A percentile compares a stretch with the other conserved stretches of the same genome.
These are phyloP conservation scores for Papiliotrema fonsecae DNA, from an alignment of 1,284 basidiomycete genomes.

Conservation along the genomic window DNA sequence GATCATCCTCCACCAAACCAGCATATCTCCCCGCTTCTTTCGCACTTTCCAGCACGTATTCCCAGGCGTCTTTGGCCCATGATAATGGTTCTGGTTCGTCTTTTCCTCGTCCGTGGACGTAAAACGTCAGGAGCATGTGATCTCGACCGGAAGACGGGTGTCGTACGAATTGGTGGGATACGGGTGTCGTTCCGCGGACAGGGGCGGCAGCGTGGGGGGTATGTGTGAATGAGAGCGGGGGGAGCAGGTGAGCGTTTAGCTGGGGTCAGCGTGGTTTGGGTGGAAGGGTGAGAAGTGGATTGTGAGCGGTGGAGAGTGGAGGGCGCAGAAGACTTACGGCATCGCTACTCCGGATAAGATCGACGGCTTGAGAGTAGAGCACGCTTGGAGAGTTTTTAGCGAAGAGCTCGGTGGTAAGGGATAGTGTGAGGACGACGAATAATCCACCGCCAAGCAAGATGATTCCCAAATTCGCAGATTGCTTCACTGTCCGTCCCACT, in stretches of 20 bases:
- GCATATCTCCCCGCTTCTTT: neutral
- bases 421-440: constrained; percentile 75
- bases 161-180: constrained; percentile 34
- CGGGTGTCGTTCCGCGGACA: constrained; percentile 38
- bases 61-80: constrained; percentile 20
- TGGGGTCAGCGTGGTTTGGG: constrained; percentile 8
- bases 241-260: constrained; percentile 45
- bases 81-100: constrained; percentile 39
- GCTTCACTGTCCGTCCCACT: constrained; percentile 75
- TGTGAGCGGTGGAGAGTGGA: too few species aligned
- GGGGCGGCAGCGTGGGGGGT: constrained; percentile 40
- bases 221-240: constrained; percentile 46
- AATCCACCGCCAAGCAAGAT: constrained; percentile 77
- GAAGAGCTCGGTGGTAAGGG: constrained; percentile 81
- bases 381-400: constrained; percentile 89
- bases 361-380: constrained; percentile 78
- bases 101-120: constrained; percentile 43
- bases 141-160: constrained; percentile 42
- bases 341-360: constrained; percentile 69
- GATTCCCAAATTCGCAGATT: constrained; percentile 74
- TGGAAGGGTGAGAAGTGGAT: neutral
- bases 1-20: constrained; percentile 4
- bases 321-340: too few species aligned
- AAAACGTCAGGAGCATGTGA: constrained; percentile 46
- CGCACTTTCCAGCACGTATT: constrained; percentile 3